Evolutionary conservation across 2,329 filamentous ascomycete genomes (phyloP), one percentile per base, ranked within the genome.

Genomic region (Sporothrix mexicana): DNA sequence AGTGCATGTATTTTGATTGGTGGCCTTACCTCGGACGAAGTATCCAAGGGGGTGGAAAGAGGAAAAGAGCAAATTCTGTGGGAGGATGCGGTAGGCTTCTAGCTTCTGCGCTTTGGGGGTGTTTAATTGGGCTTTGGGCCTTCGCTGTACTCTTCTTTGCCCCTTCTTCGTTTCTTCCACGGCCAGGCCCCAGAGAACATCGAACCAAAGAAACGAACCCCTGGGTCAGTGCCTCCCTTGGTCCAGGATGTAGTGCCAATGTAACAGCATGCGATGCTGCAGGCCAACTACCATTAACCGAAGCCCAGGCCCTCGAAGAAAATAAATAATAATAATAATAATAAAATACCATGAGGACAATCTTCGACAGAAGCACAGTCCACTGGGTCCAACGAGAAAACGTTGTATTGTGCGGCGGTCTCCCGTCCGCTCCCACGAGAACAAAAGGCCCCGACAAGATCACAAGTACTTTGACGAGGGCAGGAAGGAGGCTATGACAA

Each of bases 11-110:
- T 73, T 73, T 41, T 74, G 17, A 76, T 75, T 76, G 74, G 75
- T 75, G 75, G 75, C 75, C 72, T 74, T 76, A 74, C 73, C 74
- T 76, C 75, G 75, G 75, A 55, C 69, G 41, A 49, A 20, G n/a
- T 72, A 49, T 45, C 70, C 41, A 45, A 36, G 7, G 41, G 25
- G 12, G 36, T 51, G 25, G 47, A 25, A 59, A 57, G 64, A 30
- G 23, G 69, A 47, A 15, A 41, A 15, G 41, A 49, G 36, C 30
- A 17, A 70, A 62, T 6, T 4, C 30, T 36, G 30, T 5, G 1
- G 43, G 13, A 12, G 51, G 23, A 20, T 7, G 13, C 53, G 57
- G 45, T 45, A 71, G 61, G 69, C 57, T 55, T 53, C 30, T 36
- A 36, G 30, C 30, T 36, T 36, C 30, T 36, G 3, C 4, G 30